Evolutionary conservation across 495 filamentous ascomycete genomes (phyloP), one percentile per base, ranked within the genome.

Genomic region (Penicillium mononematosum): DNA sequence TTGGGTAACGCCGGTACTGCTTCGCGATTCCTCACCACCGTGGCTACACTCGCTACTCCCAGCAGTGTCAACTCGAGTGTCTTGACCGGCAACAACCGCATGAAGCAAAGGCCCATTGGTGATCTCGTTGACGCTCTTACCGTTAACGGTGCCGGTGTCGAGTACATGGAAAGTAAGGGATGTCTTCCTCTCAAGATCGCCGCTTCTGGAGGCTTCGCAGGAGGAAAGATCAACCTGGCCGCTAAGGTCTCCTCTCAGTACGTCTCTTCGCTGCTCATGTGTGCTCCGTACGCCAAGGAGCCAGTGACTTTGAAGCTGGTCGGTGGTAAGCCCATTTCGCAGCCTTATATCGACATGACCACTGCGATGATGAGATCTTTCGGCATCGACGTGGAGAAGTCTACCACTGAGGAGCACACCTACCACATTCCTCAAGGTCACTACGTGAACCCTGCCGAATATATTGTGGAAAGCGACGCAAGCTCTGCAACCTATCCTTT

Each of bases 341-440:
- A 97, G 70, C 87, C 87, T 16, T 99, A 99, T 66, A 98, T 98
- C 67, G 92, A 98, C 63, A 97, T 99, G 92, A 99, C 94, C 16
- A 92, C 90, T 14, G 83, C 91, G 19, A 98, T 99, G 92, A 99
- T 99, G 94, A 82, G 86, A 32, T 83, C 86, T 5, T 99, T 99
- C 66, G 94, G 94, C 39, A 85, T 98, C 50, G 70, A 87, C 34
- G 93, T 97, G 34, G 74, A 82, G 52, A 83, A 82, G 69, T 90
- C 89, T 3, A 74, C 79, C 19, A 85, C 80, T 4, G 88, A 96
- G 60, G 83, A 88, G 49, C 85, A 97, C 73, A 96, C 92, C 19
- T 99, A 99, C 73, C 88, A 95, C 66, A 96, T 99, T 52, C 94
- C 94, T 2, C 83, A 90, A 61, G 90, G 86, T 20, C 76, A 79